phyloP scores from a whole-genome alignment of 2,329 filamentous ascomycete genomes.

The Ceratocystis variospora region DNA sequence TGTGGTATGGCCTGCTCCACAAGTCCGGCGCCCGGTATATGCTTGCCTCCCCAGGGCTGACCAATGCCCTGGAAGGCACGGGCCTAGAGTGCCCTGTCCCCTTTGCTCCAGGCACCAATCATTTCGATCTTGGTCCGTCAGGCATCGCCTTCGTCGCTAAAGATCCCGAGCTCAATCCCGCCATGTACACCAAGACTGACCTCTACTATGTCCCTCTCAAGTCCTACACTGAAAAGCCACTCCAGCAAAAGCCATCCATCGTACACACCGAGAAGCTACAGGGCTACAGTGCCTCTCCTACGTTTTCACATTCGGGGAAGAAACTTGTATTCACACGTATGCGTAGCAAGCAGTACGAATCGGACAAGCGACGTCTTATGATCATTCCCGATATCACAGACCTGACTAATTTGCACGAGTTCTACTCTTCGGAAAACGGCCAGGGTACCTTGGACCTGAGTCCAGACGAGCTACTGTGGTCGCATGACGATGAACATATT shows the following conservation, averaged over 20 bases:
- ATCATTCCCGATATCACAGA: conserved; percentile 48
- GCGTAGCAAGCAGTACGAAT: conserved; percentile 63
- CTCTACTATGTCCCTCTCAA: conserved; percentile 58
- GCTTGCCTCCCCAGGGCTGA: conserved; percentile 35
- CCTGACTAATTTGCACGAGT: conserved; percentile 45
- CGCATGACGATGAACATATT: conserved; percentile 45
- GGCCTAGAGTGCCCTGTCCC: conserved; percentile 53
- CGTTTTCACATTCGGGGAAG: conserved; percentile 60
- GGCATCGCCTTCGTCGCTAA: conserved; percentile 64
- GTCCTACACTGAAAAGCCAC: conserved; percentile 40
- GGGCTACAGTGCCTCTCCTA: conserved; percentile 52
- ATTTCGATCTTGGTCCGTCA: conserved; percentile 58
- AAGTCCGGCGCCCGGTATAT: conserved; percentile 25
- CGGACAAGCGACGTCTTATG: conserved; percentile 58
- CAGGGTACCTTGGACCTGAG: conserved; percentile 46
- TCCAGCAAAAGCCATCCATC: conserved; percentile 31
- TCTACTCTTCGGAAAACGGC: conserved; percentile 48
- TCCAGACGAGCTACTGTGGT: conserved; percentile 45
- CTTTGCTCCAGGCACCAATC: conserved; percentile 64
- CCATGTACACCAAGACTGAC: conserved; percentile 67
- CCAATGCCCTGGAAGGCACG: conserved; percentile 50
- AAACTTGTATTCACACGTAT: conserved; percentile 67
- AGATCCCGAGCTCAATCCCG: conserved; percentile 55
- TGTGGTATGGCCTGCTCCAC: conserved; percentile 57
- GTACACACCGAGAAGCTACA: conserved; percentile 41